Conservation (phyloP, 257 asterid species). For the Lantana camara region DNA sequence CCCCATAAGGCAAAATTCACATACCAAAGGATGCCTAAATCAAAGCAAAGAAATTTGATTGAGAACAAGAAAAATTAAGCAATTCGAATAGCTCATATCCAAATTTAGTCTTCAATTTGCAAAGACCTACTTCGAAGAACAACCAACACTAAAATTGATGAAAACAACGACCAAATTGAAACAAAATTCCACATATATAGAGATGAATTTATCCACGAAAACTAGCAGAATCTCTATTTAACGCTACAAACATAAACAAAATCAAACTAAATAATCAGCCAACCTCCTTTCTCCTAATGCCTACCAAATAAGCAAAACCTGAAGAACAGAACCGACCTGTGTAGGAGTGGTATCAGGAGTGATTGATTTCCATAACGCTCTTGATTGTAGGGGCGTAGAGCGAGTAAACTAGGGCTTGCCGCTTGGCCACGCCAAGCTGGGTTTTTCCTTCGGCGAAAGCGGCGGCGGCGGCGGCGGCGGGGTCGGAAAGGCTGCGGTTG, state of each 20-base stretch:
- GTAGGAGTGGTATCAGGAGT: slow-evolving; percentile 22
- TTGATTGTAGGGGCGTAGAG: slow-evolving; percentile 71
- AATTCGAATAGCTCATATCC: neutral
- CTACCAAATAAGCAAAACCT: slow-evolving; percentile 9
- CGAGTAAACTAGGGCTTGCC: slow-evolving; percentile 81
- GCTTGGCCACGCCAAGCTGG: slow-evolving; percentile 77
- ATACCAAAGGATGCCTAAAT: neutral
- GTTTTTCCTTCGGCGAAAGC: slow-evolving; percentile 80
- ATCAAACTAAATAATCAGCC: neutral
- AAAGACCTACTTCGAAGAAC: neutral
- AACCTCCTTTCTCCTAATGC: neutral
- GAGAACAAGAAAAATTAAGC: neutral
- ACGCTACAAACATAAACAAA: neutral
- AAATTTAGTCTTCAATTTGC: neutral
- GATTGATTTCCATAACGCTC: slow-evolving; percentile 77
- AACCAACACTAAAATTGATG: neutral
- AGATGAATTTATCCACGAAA: neutral
- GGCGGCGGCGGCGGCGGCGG: slow-evolving; percentile 47
- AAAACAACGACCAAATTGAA: neutral
- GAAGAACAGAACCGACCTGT: slow-evolving; percentile 28
- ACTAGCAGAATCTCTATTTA: neutral
- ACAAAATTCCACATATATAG: neutral
- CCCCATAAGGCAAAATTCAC: neutral
- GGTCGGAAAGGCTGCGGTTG: slow-evolving; percentile 54
- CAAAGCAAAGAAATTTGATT: neutral